Percentiles rank a stretch among this genome's conserved stretches.
phyloP scores from a whole-genome alignment of 1,284 basidiomycete species.

The Fomitopsis pinicola region DNA sequence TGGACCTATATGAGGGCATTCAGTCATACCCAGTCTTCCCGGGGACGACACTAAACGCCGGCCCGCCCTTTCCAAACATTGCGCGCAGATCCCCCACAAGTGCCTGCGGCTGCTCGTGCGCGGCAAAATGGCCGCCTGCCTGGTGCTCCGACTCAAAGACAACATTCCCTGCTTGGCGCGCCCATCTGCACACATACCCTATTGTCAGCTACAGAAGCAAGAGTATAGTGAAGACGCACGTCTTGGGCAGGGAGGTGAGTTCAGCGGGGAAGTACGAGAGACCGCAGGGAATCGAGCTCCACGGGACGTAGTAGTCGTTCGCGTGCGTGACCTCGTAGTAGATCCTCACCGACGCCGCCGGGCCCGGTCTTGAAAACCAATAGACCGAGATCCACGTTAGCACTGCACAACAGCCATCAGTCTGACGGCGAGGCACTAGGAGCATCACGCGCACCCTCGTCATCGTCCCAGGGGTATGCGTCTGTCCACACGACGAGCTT shows the following conservation, averaged over 20 bases:
- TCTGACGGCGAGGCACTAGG: neutral
- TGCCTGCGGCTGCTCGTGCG: slow-evolving; percentile 23
- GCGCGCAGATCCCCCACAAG: slow-evolving; percentile 25
- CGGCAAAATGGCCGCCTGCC: slow-evolving; percentile 28
- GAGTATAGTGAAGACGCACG: neutral
- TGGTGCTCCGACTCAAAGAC: slow-evolving; percentile 25
- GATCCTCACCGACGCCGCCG: slow-evolving; percentile 34
- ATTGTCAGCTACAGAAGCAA: neutral
- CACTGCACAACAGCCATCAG: slow-evolving; percentile 19
- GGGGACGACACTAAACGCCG: slow-evolving; percentile 14
- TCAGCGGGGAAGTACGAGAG: slow-evolving; percentile 31
- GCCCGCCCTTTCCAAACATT: slow-evolving; percentile 21
- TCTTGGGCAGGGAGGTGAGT: slow-evolving; percentile 6
- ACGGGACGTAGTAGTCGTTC: neutral
- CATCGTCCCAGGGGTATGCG: slow-evolving; percentile 45
- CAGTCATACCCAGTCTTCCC: slow-evolving; percentile 14
- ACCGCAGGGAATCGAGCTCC: slow-evolving; percentile 26
- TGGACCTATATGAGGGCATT: neutral
- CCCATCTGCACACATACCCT: slow-evolving; percentile 13
- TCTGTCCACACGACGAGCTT: slow-evolving; percentile 52
- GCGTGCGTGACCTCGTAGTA: slow-evolving; percentile 29
- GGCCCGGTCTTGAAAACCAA: slow-evolving; percentile 35
- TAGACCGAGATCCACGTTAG: slow-evolving; percentile 38
- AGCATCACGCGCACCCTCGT: slow-evolving; percentile 34
- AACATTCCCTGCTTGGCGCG: slow-evolving; percentile 19